Evolutionary conservation across 306 rosid genomes (phyloP).

Genomic region (Citrullus mucosospermus): DNA sequence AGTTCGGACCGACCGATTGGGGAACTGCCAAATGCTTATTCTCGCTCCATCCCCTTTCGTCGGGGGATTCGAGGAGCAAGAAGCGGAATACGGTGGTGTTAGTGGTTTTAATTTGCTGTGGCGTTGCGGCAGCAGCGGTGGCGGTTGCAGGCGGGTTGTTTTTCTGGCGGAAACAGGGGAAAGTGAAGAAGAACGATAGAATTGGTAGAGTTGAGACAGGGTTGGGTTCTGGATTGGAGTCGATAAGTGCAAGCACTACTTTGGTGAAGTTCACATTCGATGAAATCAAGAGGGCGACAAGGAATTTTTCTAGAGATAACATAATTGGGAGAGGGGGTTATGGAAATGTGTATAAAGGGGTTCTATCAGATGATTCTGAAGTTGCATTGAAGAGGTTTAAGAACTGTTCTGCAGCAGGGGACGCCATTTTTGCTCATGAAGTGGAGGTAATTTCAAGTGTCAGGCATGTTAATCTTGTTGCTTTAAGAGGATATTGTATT

Average conservation of each 20-base stretch:
- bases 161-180: constrained; percentile 19
- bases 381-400: constrained; percentile 89
- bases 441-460: constrained; percentile 91
- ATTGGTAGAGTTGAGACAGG: constrained; percentile 19
- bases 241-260: constrained; percentile 57
- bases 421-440: constrained; percentile 64
- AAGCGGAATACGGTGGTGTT: constrained; percentile 17
- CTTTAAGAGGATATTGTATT: constrained; percentile 74
- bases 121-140: constrained; percentile 8
- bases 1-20: constrained; percentile 23
- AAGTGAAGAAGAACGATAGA: constrained; percentile 2
- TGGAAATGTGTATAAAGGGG: constrained; percentile 85
- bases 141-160: constrained; percentile 24
- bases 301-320: constrained; percentile 54
- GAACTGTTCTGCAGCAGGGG: constrained; percentile 87
- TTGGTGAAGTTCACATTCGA: constrained; percentile 60
- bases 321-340: constrained; percentile 87
- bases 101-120: constrained; percentile 23
- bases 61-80: constrained; percentile 11
- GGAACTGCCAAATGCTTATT: constrained; percentile 62
- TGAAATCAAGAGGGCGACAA: constrained; percentile 59
- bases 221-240: constrained; percentile 40
- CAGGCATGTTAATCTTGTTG: constrained; percentile 80
- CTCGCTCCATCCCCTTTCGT: constrained; percentile 12
- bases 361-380: constrained; percentile 47